These are phyloP conservation scores for Pyrenophora seminiperda DNA, from an alignment of 2,329 filamentous ascomycete species.

Conservation along the genomic window DNA sequence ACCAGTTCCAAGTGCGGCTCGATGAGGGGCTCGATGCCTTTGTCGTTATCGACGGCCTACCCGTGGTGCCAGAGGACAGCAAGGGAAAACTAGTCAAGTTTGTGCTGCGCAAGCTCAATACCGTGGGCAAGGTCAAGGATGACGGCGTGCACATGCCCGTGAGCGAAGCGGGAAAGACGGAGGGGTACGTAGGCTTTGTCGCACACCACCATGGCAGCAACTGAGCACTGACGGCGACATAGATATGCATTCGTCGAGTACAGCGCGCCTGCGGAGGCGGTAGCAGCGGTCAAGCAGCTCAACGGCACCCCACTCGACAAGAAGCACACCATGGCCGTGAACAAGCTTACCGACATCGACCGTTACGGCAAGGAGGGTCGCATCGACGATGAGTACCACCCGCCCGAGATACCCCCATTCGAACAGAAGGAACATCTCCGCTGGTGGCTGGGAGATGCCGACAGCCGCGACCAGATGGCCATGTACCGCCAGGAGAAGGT, in stretches of 20 bases:
- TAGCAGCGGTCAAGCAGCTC: conserved; percentile 85
- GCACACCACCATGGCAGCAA: background rate
- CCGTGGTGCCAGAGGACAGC: conserved; percentile 84
- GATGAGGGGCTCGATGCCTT: conserved; percentile 97
- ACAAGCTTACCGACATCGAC: conserved; percentile 98
- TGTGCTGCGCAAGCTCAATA: conserved; percentile 87
- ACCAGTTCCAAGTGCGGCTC: conserved; percentile 93
- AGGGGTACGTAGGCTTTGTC: conserved; percentile 66
- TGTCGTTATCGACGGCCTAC: conserved; percentile 93
- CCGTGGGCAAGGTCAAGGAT: conserved; percentile 81
- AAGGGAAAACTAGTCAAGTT: conserved; percentile 96
- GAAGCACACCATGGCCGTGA: conserved; percentile 92
- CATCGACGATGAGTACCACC: conserved; percentile 86
- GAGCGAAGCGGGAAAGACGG: conserved; percentile 81
- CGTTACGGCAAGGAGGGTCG: conserved; percentile 92
- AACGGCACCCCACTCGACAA: conserved; percentile 90
- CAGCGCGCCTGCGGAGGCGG: conserved; percentile 84
- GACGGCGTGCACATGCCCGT: conserved; percentile 94
- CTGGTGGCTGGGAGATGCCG: conserved; percentile 88
- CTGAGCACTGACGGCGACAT: conserved; percentile 26
- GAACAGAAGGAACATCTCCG: conserved; percentile 90
- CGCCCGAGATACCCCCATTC: conserved; percentile 83
- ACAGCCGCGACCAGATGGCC: conserved; percentile 91
- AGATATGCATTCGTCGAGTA: conserved; percentile 98
- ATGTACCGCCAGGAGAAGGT: conserved; percentile 93